phyloP scores from a whole-genome alignment of 345 rosid species.

The Salix viminalis region DNA sequence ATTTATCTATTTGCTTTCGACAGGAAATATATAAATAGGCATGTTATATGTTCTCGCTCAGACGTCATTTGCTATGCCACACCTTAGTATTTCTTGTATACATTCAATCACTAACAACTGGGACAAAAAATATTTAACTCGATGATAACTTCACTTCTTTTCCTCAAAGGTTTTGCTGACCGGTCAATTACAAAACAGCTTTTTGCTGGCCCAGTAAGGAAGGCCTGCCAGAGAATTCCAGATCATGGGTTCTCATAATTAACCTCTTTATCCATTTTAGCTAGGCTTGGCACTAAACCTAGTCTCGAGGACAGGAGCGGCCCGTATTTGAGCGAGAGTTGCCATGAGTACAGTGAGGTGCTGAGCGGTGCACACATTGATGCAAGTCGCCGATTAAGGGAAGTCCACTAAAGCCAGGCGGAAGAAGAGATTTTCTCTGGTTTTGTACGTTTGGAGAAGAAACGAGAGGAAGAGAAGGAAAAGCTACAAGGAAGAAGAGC shows the following conservation, averaged over 20 bases:
- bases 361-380: not conserved
- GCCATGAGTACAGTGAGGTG: not conserved
- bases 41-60: no score
- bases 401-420: slow-evolving; percentile 14
- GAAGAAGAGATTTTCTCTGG: not conserved
- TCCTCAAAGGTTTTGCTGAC: no score
- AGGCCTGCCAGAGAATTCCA: not conserved
- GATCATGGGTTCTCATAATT: not conserved
- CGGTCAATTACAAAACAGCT: no score
- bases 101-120: no score
- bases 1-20: no score
- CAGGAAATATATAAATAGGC: no score
- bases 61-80: no score
- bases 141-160: no score
- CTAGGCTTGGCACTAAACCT: not conserved
- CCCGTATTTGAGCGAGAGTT: not conserved
- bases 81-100: no score
- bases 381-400: slow-evolving; percentile 16
- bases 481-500: not conserved
- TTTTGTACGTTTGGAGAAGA: not conserved
- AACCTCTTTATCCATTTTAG: slow-evolving; percentile 7
- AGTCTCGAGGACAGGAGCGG: not conserved
- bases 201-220: not conserved
- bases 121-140: no score
- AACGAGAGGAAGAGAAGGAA: not conserved